These are phyloP conservation scores for Vigna trinervia DNA, from an alignment of 306 rosid genomes.

Conservation along the genomic window DNA sequence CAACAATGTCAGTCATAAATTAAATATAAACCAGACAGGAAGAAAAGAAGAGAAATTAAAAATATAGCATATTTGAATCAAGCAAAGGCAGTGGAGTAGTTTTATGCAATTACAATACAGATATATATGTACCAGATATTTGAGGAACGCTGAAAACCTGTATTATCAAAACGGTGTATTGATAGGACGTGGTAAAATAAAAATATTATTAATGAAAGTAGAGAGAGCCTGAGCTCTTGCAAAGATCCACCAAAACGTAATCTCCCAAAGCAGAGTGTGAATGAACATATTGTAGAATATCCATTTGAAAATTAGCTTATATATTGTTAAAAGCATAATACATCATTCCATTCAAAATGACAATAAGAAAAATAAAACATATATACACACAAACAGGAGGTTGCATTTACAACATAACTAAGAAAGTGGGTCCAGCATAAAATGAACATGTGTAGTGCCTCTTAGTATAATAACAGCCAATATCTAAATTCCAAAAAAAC, in stretches of 20 bases:
- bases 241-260: background rate
- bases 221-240: background rate
- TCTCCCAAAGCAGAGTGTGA: background rate
- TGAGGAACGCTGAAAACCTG: background rate
- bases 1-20: background rate
- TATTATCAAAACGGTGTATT: background rate
- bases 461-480: background rate
- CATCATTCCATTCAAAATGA: background rate
- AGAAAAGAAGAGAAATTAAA: background rate
- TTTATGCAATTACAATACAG: background rate
- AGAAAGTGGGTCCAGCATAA: background rate
- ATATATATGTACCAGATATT: background rate
- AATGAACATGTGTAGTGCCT: background rate
- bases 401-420: background rate
- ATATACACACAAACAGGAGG: background rate
- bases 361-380: background rate
- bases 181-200: background rate
- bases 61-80: background rate
- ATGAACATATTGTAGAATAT: background rate
- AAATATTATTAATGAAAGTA: background rate
- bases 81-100: background rate
- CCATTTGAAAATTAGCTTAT: background rate
- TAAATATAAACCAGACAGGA: slow-evolving; percentile 29
- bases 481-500: background rate
- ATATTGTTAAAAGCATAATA: background rate